phyloP scores from a whole-genome alignment of 2,329 filamentous ascomycete species.

The Macrophomina tecta region DNA sequence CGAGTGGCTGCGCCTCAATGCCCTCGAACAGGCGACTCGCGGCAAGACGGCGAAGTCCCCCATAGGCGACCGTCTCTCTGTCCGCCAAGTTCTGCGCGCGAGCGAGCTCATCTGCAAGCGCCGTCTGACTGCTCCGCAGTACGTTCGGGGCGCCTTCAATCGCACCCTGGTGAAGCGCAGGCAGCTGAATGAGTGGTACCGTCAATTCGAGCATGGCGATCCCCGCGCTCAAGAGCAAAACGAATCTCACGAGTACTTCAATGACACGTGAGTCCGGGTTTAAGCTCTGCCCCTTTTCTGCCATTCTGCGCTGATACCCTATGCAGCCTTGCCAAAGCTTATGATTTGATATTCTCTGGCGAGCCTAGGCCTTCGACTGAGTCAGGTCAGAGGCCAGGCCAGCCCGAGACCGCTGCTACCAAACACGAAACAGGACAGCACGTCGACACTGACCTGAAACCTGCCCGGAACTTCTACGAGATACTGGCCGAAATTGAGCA shows the following conservation, averaged over 20 bases:
- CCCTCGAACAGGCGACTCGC: background rate
- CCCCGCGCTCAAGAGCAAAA: background rate
- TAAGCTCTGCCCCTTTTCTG: background rate
- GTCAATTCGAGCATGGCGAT: background rate
- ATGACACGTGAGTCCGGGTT: background rate
- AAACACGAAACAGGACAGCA: background rate
- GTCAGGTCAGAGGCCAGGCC: background rate
- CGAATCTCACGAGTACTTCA: conserved; percentile 12
- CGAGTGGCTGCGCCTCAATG: conserved; percentile 8
- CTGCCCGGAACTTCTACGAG: conserved; percentile 10
- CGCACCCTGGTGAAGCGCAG: conserved; percentile 22
- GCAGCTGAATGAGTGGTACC: conserved; percentile 10
- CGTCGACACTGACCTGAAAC: background rate
- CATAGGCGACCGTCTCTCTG: conserved; percentile 4
- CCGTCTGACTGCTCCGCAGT: conserved; percentile 7
- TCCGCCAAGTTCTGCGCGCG: background rate
- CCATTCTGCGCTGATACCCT: background rate
- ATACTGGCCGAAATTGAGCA: conserved; percentile 5
- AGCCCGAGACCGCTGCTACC: background rate
- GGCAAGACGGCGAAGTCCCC: background rate
- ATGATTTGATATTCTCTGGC: conserved; percentile 11
- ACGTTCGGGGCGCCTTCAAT: conserved; percentile 15
- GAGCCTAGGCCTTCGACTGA: background rate
- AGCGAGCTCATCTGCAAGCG: conserved; percentile 18
- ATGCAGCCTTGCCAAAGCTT: conserved; percentile 5